Base-by-base conservation (phyloP, 768 basidiomycete genomes). In the Crassisporium funariophilum region DNA sequence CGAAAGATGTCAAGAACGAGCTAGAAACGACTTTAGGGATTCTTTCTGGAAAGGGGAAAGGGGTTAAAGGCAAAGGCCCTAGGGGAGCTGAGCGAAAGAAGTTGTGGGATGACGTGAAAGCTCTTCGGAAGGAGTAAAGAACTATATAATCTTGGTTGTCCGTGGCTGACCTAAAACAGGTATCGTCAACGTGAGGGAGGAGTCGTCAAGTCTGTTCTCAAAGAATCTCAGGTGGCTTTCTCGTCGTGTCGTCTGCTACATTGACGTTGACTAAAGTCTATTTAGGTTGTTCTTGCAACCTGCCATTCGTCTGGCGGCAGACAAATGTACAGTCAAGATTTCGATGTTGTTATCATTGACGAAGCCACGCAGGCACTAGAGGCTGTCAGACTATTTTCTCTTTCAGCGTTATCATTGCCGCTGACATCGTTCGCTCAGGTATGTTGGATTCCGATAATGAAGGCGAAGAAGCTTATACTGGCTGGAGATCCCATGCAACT, bases 361-460 rank as follows among this genome's bases (percentile, higher is more conserved):
- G 97, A 99, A 69, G 97, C 97, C 0, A 98, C 97, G 0, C 97
- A 98, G 64, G 95, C 95, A 3, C 61, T 97, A 11, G 95, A 99
- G 69, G 92, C 94, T 17, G 94, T 94, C 60, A 49, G 81, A 63
- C 7, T 11, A 20, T 21, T 9, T 25, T 22, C 11, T 16, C 16
- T 22, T 24, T 5, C 4, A 16, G 21, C 8, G 27, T 13, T 5
- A 19, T 51, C 19, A 23, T 44, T 15, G 31, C 50, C 50, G 53
- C 54, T 39, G 25, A 20, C 36, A 29, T 20, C 22, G 24, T 7
- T 21, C 17, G 10, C 47, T 3, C 49, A 88, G 87, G 86, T 87
- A 4, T 98, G 94, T 68, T 98, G 95, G 94, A 81, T 98, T 23
- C 95, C 97, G 0, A 88, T 98, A 45, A 82, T 95, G 66, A 95